Evolutionary conservation across 2,329 filamentous ascomycete genomes (phyloP).

Genomic region (Neospermospora avenae): DNA sequence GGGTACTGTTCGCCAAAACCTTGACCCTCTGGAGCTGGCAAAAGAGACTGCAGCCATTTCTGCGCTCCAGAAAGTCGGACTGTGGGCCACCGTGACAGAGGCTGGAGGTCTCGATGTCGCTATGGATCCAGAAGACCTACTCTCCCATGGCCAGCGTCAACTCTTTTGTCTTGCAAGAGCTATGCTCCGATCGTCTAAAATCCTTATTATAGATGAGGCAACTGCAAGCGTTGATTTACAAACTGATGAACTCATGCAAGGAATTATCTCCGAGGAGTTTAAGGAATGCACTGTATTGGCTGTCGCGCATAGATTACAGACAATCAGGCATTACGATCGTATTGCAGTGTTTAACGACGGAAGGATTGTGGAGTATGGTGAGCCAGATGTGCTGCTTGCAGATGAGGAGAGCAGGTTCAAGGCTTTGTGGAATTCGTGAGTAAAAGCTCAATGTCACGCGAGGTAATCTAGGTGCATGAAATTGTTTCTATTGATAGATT

Average conservation of each 20-base stretch:
- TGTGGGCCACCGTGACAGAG: slow-evolving; percentile 12
- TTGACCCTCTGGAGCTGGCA: slow-evolving; percentile 40
- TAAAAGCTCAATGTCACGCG: too few species aligned
- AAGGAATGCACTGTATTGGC: slow-evolving; percentile 46
- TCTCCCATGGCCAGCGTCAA: slow-evolving; percentile 43
- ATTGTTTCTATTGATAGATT: too few species aligned
- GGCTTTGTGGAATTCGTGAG: slow-evolving; percentile 18
- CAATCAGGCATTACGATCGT: slow-evolving; percentile 43
- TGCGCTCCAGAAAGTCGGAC: slow-evolving; percentile 44
- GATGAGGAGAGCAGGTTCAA: slow-evolving; percentile 18
- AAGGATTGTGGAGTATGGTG: slow-evolving; percentile 75
- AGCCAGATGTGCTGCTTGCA: slow-evolving; percentile 72
- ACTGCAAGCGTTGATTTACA: slow-evolving; percentile 41
- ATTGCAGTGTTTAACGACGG: slow-evolving; percentile 42
- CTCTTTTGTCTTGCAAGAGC: slow-evolving; percentile 47
- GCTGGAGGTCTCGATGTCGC: slow-evolving; percentile 17
- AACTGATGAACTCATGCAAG: slow-evolving; percentile 54
- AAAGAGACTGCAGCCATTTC: slow-evolving; percentile 40
- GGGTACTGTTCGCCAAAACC: slow-evolving; percentile 46
- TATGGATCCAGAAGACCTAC: slow-evolving; percentile 46
- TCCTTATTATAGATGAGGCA: slow-evolving; percentile 38
- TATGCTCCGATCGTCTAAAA: slow-evolving; percentile 36
- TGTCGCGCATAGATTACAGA: slow-evolving; percentile 33
- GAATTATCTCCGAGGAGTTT: slow-evolving; percentile 49
- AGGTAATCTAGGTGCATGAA: too few species aligned